Evolutionary conservation across 305 asterid genomes (phyloP).

Genomic region (Solanum chacoense): DNA sequence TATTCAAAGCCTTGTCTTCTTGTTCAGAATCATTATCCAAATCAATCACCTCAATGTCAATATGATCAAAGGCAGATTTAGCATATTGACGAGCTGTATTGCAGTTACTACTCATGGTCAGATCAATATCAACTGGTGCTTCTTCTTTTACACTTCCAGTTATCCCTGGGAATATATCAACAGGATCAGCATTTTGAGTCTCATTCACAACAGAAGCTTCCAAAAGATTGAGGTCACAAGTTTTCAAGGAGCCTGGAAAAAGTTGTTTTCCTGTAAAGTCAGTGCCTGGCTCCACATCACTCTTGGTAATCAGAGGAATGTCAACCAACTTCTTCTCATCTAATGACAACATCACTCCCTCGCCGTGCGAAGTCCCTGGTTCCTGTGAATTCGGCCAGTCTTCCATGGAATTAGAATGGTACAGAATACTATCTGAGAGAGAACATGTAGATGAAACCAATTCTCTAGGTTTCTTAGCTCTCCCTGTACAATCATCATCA

Average conservation of each 20-base stretch:
- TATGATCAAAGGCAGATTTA: slow-evolving; percentile 28
- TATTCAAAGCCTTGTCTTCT: slow-evolving; percentile 39
- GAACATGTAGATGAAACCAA: slow-evolving; percentile 29
- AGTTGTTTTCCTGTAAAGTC: slow-evolving; percentile 56
- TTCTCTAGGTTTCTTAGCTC: slow-evolving; percentile 49
- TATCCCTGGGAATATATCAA: slow-evolving; percentile 34
- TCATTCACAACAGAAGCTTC: slow-evolving; percentile 47
- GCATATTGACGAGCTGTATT: slow-evolving; percentile 29
- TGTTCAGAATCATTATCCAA: slow-evolving; percentile 65
- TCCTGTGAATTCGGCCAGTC: slow-evolving; percentile 31
- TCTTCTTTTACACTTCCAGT: slow-evolving; percentile 28
- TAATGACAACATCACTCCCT: slow-evolving; percentile 20
- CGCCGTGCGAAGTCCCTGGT: slow-evolving; percentile 25
- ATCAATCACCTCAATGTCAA: slow-evolving; percentile 82
- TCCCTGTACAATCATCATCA: slow-evolving; percentile 24
- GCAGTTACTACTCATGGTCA: slow-evolving; percentile 48
- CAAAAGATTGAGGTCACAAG: slow-evolving; percentile 75
- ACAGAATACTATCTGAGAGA: slow-evolving; percentile 23
- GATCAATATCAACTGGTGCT: slow-evolving; percentile 53
- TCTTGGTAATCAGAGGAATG: slow-evolving; percentile 37
- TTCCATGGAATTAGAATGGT: slow-evolving; percentile 27
- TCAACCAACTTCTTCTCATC: slow-evolving; percentile 39
- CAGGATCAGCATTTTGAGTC: slow-evolving; percentile 28
- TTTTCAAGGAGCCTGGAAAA: slow-evolving; percentile 65
- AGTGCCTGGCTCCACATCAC: slow-evolving; percentile 16